Evolutionary conservation across 129 eudicot genomes (phyloP).

Genomic region (Flaveria brownii): DNA sequence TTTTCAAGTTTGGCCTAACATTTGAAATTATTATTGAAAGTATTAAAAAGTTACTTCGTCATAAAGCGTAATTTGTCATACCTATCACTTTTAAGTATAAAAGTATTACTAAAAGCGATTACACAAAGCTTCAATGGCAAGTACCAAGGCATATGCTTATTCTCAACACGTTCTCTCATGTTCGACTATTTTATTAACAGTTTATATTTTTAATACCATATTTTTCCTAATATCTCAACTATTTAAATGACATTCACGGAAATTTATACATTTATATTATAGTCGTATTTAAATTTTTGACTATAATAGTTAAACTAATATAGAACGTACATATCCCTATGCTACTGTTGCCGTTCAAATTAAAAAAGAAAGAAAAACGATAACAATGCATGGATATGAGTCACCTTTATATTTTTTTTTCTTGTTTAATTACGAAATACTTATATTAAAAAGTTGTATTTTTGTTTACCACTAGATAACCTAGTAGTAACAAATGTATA

Average conservation of each 20-base stretch:
- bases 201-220: background rate
- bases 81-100: background rate
- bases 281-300: too few relatives aligned
- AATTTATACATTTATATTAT: background rate
- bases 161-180: conserved; percentile 30
- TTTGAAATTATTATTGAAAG: background rate
- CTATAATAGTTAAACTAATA: background rate
- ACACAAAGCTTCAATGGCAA: conserved; percentile 30
- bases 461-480: too few relatives aligned
- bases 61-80: background rate
- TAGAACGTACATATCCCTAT: conserved; percentile 1
- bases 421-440: too few relatives aligned
- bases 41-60: background rate
- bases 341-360: background rate
- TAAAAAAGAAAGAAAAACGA: background rate
- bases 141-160: conserved; percentile 24
- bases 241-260: conserved; percentile 19
- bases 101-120: conserved; percentile 8
- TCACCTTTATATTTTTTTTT: background rate
- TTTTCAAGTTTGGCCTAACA: background rate
- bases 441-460: too few relatives aligned
- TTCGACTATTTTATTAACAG: background rate
- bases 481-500: too few relatives aligned
- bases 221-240: background rate
- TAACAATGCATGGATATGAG: background rate